Evolutionary conservation across 2,329 filamentous ascomycete genomes (phyloP), one percentile per base, ranked within the genome.

Genomic region (Pestalotiopsis sp.): DNA sequence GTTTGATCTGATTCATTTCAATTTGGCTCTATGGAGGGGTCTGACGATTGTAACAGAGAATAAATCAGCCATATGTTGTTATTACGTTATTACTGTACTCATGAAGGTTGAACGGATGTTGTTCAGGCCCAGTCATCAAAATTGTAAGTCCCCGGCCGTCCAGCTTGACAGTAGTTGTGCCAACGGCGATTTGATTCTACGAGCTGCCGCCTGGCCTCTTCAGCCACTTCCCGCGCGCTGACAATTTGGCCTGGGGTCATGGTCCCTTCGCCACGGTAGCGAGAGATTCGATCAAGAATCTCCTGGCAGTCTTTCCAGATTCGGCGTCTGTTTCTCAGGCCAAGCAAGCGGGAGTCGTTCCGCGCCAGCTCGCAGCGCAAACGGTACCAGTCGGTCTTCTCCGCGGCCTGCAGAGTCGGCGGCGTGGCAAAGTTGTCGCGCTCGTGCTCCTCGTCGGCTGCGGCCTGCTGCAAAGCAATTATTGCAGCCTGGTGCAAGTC

Each of bases 221-320:
- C 13, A 62, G 59, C 31, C 13, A 39, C 36, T 17, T 36, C 57
- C 3, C 36, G 59, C 2, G 59, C 27, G 27, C 38, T n/a, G 23
- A 39, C 59, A 7, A 17, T 36, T 9, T 62, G 27, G n/a, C 59
- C 59, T 14, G 20, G 17, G n/a, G 23, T 39, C 27, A 62, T 62
- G 13, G 13, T 62, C 2, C 62, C 62, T 11, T 52, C 62, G 23
- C 23, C 38, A 31, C 62, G 62, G 25, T 64, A 64, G 17, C 62
- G 38, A 23, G 38, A 38, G 23, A 64, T 64, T 6, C 62, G 62
- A 52, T 64, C 62, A 5, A 64, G 62, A 7, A 64, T 64, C 62
- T 64, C 62, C 13, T 64, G 20, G 27, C 62, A 64, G 41, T 64
- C 62, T 2, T 12, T 56, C 62, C 62, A 64, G n/a, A 64, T 56